Base-by-base conservation (phyloP, 2,329 filamentous ascomycete species). In the Bipolaris victoriae region DNA sequence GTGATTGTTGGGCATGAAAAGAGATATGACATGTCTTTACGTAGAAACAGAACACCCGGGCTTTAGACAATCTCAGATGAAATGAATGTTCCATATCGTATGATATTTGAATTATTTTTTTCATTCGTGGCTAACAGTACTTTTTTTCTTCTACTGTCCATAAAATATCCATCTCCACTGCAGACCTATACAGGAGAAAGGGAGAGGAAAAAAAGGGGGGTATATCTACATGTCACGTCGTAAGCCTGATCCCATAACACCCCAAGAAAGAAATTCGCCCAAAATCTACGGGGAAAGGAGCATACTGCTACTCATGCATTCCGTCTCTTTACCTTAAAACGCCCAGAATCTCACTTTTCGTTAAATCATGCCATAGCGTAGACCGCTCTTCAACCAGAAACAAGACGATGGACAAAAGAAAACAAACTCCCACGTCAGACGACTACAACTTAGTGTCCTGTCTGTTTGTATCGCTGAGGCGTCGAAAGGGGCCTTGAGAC, bases 391-490 rank as follows among this genome's bases (percentile, higher is more conserved):
- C 49, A 48, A 57, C 45, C 40, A 22, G 26, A 47, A 18, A 35
- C 24, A 15, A 31, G 24, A 29, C 24, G 16, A 35, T 7, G 11
- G 31, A 16, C 15, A 36, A 29, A 31, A 20, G 16, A 13, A 31
- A 31, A 31, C 10, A 31, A 11, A 3, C 10, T 16, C 29, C 29
- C 29, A 31, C 29, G 10, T 31, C n/a, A 15, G 36, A 15, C 13
- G 26, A 44, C 69, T 55, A 76, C 29, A 76, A 53, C 65, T 77
- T 77, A 1, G 72, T 75, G 48, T 75, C 73, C 56, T 76, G 73
- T 56, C 75, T 70, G 7, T 63, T 74, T 4, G 66, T 69, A 59
- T 77, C 75, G 50, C 75, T 77, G 55, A 76, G 52, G 39, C 74
- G 61, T 50, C 74, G 62, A 40, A 74, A 62, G 24, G 71, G 68